Percentiles rank a stretch among this genome's conserved stretches.
Conservation (phyloP, 805 yeast genomes). For the Starmerella scarabaei region DNA sequence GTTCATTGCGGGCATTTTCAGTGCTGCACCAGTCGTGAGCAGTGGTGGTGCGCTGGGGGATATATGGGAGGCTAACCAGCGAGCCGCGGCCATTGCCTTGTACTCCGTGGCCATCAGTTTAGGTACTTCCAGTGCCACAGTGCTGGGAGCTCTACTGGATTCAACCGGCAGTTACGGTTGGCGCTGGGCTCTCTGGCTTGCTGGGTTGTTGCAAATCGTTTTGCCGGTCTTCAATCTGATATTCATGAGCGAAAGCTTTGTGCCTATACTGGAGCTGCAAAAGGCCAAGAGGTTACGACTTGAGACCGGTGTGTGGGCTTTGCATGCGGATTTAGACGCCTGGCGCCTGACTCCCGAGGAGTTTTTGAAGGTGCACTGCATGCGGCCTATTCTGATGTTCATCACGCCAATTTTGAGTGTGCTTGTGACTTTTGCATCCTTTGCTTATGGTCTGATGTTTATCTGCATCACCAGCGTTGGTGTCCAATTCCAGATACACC, state of each 20-base stretch:
- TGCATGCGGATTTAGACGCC: conserved; percentile 89
- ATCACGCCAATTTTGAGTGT: conserved; percentile 35
- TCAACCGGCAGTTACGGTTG: conserved; percentile 36
- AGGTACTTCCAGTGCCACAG: conserved; percentile 37
- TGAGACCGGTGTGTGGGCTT: conserved; percentile 64
- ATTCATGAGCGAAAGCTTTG: conserved; percentile 29
- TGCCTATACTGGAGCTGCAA: conserved; percentile 39
- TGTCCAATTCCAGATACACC: conserved; percentile 24
- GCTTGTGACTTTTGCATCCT: conserved; percentile 32
- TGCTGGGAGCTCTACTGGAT: conserved; percentile 29
- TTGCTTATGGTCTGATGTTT: conserved; percentile 35
- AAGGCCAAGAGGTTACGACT: conserved; percentile 57
- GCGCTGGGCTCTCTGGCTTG: conserved; percentile 47
- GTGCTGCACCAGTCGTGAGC: conserved; percentile 52
- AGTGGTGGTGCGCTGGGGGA: conserved; percentile 53
- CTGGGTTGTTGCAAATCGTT: conserved; percentile 32
- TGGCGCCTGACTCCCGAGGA: conserved; percentile 57
- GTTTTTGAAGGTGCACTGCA: conserved; percentile 55
- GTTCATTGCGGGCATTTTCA: conserved; percentile 45
- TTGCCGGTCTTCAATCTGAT: conserved; percentile 31
- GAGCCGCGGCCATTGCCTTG: conserved; percentile 42
- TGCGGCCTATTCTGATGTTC: conserved; percentile 69
- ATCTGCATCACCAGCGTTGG: conserved; percentile 33
- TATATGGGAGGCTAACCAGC: conserved; percentile 36
- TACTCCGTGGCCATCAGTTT: conserved; percentile 38